phyloP scores from a whole-genome alignment of 2,329 filamentous ascomycete genomes.

The Colletotrichum costaricense region DNA sequence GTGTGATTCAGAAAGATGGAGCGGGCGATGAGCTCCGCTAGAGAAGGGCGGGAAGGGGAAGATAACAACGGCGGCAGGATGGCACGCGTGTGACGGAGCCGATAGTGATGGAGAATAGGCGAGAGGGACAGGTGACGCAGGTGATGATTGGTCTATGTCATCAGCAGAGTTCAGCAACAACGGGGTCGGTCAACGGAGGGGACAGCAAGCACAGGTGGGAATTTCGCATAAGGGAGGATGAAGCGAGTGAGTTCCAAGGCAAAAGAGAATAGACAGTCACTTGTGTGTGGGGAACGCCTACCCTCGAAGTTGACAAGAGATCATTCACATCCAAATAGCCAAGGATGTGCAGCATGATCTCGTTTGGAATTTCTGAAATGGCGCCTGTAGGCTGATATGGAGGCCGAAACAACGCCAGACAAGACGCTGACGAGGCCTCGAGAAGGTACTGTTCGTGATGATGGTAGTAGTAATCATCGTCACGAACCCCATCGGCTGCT shows the following conservation, averaged over 20 bases:
- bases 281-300: conserved; percentile 48
- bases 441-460: conserved; percentile 3
- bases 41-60: conserved; percentile 67
- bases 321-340: conserved; percentile 68
- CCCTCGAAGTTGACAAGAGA: conserved; percentile 65
- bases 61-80: conserved; percentile 67
- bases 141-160: conserved; percentile 66
- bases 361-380: conserved; percentile 59
- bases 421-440: conserved; percentile 9
- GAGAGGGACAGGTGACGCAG: conserved; percentile 71
- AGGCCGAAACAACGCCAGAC: conserved; percentile 9
- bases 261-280: neutral
- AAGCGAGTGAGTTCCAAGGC: neutral
- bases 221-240: neutral
- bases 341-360: conserved; percentile 66
- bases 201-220: neutral
- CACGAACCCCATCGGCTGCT: neutral
- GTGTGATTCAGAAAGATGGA: conserved; percentile 76
- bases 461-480: neutral
- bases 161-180: conserved; percentile 26
- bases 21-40: conserved; percentile 70
- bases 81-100: conserved; percentile 67
- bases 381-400: conserved; percentile 5
- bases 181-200: neutral
- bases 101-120: conserved; percentile 73